Conservation (phyloP, 768 basidiomycete species). For the Leccinum fibrillosum region DNA sequence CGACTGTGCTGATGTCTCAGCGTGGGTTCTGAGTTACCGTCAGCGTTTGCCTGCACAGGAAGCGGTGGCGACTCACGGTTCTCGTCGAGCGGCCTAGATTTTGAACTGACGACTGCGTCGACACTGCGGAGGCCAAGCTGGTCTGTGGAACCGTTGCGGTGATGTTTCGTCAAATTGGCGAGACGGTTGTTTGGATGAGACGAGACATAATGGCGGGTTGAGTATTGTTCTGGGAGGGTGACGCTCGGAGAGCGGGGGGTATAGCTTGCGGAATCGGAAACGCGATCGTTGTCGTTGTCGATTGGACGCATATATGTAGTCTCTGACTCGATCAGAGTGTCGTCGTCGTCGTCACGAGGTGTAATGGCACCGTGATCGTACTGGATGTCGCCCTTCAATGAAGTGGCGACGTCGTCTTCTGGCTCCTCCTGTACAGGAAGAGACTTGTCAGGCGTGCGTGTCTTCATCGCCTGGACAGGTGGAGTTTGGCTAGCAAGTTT, state of each 20-base stretch:
- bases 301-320: conserved; percentile 30
- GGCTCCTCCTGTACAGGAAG: conserved; percentile 75
- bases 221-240: conserved; percentile 50
- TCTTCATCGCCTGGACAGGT: conserved; percentile 48
- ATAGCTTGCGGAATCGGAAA: conserved; percentile 52
- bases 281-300: conserved; percentile 35
- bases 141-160: conserved; percentile 57
- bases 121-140: conserved; percentile 59
- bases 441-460: conserved; percentile 67
- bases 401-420: conserved; percentile 54
- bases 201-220: conserved; percentile 27
- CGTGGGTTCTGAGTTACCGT: conserved; percentile 17
- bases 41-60: conserved; percentile 12
- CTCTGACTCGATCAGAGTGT: conserved; percentile 44
- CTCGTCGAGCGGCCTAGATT: conserved; percentile 31
- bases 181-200: conserved; percentile 30
- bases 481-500: conserved; percentile 51
- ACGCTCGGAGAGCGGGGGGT: conserved; percentile 69
- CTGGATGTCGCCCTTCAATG: conserved; percentile 37
- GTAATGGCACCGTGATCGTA: conserved; percentile 36
- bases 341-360: conserved; percentile 43
- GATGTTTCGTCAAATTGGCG: conserved; percentile 44
- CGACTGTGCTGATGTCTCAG: conserved; percentile 21
- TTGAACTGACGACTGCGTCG: conserved; percentile 54
- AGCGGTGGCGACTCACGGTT: conserved; percentile 25